A percentile compares a stretch with the other conserved stretches of the same genome.
These are phyloP conservation scores for Colletotrichum shisoi DNA, from an alignment of 2,329 filamentous ascomycete genomes.

Conservation along the genomic window DNA sequence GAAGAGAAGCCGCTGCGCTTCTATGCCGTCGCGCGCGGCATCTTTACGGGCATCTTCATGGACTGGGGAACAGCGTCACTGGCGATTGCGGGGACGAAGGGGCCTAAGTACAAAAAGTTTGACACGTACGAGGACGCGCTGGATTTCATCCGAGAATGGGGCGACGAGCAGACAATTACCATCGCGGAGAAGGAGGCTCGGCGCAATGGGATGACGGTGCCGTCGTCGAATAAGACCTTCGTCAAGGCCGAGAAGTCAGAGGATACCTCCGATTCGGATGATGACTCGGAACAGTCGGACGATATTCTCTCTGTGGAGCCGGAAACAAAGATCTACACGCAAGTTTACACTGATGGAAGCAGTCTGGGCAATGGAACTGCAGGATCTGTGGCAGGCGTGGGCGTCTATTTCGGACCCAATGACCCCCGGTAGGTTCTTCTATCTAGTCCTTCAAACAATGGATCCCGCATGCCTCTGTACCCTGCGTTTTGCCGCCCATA, in stretches of 20 bases:
- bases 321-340: conserved; percentile 47
- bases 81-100: conserved; percentile 77
- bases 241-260: conserved; percentile 37
- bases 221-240: conserved; percentile 14
- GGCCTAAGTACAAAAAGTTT: conserved; percentile 75
- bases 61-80: conserved; percentile 74
- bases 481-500: background rate
- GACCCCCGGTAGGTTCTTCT: conserved; percentile 59
- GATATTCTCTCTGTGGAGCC: conserved; percentile 42
- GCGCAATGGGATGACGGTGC: conserved; percentile 6
- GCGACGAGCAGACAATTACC: conserved; percentile 55
- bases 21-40: conserved; percentile 69
- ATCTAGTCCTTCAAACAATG: background rate
- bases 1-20: conserved; percentile 57
- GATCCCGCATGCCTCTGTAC: background rate
- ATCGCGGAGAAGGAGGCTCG: conserved; percentile 27
- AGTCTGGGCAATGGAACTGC: conserved; percentile 64
- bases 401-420: conserved; percentile 67
- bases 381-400: conserved; percentile 66
- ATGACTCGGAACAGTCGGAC: conserved; percentile 43
- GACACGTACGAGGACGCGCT: conserved; percentile 75
- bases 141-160: conserved; percentile 69
- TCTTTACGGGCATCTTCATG: conserved; percentile 65
- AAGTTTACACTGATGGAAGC: conserved; percentile 71
- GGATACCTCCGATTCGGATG: conserved; percentile 54